Evolutionary conservation across 2,329 filamentous ascomycete species (phyloP).

Genomic region (Phaeophleospora eucalypticola): DNA sequence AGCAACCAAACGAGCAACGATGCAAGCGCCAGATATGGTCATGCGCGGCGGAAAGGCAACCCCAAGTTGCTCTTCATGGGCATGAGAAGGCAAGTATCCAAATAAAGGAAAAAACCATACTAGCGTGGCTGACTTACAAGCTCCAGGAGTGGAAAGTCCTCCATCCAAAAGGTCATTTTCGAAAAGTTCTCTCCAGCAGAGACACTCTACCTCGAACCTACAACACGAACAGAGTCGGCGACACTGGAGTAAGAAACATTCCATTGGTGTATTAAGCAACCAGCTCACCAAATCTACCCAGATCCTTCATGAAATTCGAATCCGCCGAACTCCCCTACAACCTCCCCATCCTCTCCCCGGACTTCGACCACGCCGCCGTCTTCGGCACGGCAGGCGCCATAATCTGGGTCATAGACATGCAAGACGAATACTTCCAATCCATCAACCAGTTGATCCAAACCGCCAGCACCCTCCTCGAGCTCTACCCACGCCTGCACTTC

Average conservation of each 20-base stretch:
- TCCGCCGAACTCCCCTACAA: constrained; percentile 97
- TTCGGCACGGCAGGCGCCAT: constrained; percentile 91
- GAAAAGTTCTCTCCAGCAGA: constrained; percentile 96
- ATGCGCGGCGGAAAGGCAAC: constrained; percentile 28
- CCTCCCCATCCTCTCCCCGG: constrained; percentile 84
- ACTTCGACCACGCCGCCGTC: constrained; percentile 86
- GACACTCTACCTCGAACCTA: constrained; percentile 92
- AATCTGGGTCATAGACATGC: constrained; percentile 98
- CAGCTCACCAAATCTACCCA: constrained; percentile 36
- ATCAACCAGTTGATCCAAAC: constrained; percentile 82
- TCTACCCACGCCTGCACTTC: constrained; percentile 90
- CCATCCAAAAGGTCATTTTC: constrained; percentile 98
- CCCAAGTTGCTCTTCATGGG: constrained; percentile 92
- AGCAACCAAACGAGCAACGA: constrained; percentile 11
- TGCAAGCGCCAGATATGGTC: constrained; percentile 11
- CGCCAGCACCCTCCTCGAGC: constrained; percentile 81
- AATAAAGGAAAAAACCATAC: neutral
- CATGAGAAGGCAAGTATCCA: constrained; percentile 70
- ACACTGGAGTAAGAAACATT: constrained; percentile 75
- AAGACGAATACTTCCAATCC: constrained; percentile 94
- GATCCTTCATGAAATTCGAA: constrained; percentile 98
- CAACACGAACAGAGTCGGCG: constrained; percentile 88
- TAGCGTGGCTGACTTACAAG: constrained; percentile 6
- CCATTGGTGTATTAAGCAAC: neutral
- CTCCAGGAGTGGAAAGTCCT: constrained; percentile 89